Percentiles rank a stretch among this genome's conserved stretches.
Conservation (phyloP, 1,139 yeast species). For the Scheffersomyces segobiensis region DNA sequence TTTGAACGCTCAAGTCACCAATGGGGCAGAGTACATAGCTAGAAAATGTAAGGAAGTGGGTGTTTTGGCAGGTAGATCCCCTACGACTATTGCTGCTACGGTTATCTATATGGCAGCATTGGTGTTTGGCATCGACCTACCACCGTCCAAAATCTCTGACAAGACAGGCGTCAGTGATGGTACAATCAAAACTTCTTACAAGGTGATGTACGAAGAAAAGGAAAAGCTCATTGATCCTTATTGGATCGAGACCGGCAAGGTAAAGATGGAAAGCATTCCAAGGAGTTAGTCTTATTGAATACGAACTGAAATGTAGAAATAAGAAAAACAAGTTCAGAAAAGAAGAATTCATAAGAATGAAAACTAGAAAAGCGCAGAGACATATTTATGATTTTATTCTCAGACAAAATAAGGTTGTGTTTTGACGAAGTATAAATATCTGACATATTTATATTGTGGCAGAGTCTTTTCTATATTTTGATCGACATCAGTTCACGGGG, state of each 20-base stretch:
- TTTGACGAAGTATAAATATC: not conserved
- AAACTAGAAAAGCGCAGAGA: not conserved
- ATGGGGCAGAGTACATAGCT: slow-evolving; percentile 93
- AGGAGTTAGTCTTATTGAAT: slow-evolving; percentile 22
- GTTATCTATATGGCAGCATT: slow-evolving; percentile 92
- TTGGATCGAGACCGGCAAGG: slow-evolving; percentile 75
- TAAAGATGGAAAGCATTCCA: slow-evolving; percentile 62
- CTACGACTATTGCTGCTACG: slow-evolving; percentile 96
- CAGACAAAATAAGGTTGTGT: not conserved
- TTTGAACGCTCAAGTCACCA: slow-evolving; percentile 77
- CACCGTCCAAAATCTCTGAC: slow-evolving; percentile 84
- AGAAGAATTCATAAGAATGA: not conserved
- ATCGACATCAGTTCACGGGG: not conserved
- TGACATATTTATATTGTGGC: not conserved
- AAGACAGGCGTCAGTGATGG: slow-evolving; percentile 98
- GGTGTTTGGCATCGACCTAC: slow-evolving; percentile 67
- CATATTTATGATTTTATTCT: no score
- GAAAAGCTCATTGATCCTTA: slow-evolving; percentile 76
- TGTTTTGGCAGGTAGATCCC: slow-evolving; percentile 94
- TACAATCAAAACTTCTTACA: slow-evolving; percentile 90
- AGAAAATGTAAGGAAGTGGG: slow-evolving; percentile 88
- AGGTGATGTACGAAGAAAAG: slow-evolving; percentile 72
- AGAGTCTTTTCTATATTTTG: not conserved
- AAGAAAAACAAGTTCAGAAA: not conserved
- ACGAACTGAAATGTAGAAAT: no score